Base-by-base conservation (phyloP, 2,329 filamentous ascomycete genomes). In the Fusarium sp. region DNA sequence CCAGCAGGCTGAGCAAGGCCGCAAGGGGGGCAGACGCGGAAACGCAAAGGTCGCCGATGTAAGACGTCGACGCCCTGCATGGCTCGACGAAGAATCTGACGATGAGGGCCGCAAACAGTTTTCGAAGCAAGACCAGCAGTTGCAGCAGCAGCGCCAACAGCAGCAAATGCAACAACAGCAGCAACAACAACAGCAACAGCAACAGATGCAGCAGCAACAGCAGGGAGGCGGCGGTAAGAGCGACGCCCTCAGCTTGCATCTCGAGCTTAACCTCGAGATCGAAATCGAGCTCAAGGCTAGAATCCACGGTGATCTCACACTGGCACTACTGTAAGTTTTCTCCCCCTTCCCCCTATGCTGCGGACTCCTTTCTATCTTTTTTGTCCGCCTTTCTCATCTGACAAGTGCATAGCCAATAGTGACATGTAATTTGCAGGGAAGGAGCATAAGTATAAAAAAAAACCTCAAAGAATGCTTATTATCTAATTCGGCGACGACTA, bases 231-330 rank as follows among this genome's bases (percentile, higher is more conserved):
- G 75, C 10, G 74, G 73, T 36, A 75, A 72, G n/a, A 77, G 77
- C 7, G 76, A 79, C 36, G 66, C 77, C 33, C 84, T 95, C 80
- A 92, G 92, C 80, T 82, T 96, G 77, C 89, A 91, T 42, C 84
- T 96, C 28, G 94, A 96, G 79, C 86, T 95, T 64, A 96, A 96
- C 82, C 85, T 96, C 65, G 94, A 96, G 75, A 88, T 96, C 56
- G 94, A 96, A 82, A 93, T 96, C 70, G 92, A 94, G 78, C 87
- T 96, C 70, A 96, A 96, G 87, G 94, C 94, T 26, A 92, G 92
- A 82, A 95, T 96, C 74, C 91, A 95, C 78, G 94, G 94, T 79
- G 94, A 97, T 84, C 84, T 97, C 73, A 95, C 93, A 39, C 83
- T 96, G 74, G 92, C 91, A 73, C 87, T 96, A 76, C 83, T 89